Evolutionary conservation across 495 filamentous ascomycete species (phyloP), one percentile per base, ranked within the genome.

Genomic region (Rostrohypoxylon terebratum): DNA sequence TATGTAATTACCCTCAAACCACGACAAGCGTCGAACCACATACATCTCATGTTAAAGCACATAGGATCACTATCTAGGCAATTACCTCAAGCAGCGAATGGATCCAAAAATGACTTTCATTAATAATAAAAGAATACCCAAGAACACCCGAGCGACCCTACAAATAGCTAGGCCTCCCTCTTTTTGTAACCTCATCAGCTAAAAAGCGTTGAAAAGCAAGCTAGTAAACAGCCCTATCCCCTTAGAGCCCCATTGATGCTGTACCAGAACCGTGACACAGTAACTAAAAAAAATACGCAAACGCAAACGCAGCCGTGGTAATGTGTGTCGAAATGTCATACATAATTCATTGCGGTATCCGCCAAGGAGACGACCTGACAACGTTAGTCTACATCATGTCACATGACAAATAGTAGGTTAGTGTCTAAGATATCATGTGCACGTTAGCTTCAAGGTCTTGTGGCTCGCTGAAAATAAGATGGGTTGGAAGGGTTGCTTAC

Each of bases 321-420:
- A 48, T 47, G 23, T 50, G 28, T 23, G 31, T 51, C 28, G 60
- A 61, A 28, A 40, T 34, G 36, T 38, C 60, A 59, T 69, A 45
- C 51, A 45, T 64, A 59, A 59, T 8, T 62, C 50, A 63, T 62
- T 61, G 21, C 57, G 51, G 14, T 57, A 45, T 34, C 38, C 25
- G 59, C 38, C 48, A 20, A 28, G 40, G 13, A 64, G 51, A 31
- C 50, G 8, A 44, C 20, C 44, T 18, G 59, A 57, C 31, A 66
- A 36, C 62, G 51, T 55, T 55, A 55, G 51, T 36, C 16, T 44
- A 60, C 59, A 38, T 47, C 48, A n/a, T 54, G 40, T 79, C 80
- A 86, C 84, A 86, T 84, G 61, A 86, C 83, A 72, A 86, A 86
- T 66, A 85, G 67, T 23, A 86, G 55, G 72, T 85, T 84, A 70